A percentile compares a stretch with the other conserved stretches of the same genome.
phyloP scores from a whole-genome alignment of 2,329 filamentous ascomycete species.

The Amesomyces nigricolor region DNA sequence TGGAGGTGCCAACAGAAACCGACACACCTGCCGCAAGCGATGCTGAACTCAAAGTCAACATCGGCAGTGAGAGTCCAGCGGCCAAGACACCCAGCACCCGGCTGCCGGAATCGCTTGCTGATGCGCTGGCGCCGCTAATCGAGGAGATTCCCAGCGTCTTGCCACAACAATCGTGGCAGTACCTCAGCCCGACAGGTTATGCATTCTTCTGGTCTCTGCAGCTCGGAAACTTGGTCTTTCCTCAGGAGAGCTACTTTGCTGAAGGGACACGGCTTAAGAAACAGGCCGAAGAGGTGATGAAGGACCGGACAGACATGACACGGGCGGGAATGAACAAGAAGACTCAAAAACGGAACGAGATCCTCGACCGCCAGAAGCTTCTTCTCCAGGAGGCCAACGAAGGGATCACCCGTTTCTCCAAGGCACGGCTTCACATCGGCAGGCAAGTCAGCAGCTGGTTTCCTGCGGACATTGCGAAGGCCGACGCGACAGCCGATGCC shows the following conservation, averaged over 20 bases:
- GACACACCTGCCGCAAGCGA: slow-evolving; percentile 31
- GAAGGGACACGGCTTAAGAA: slow-evolving; percentile 66
- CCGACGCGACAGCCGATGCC: slow-evolving; percentile 63
- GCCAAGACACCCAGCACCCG: slow-evolving; percentile 30
- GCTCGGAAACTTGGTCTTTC: slow-evolving; percentile 73
- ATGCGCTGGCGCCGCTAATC: slow-evolving; percentile 69
- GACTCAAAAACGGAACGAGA: slow-evolving; percentile 62
- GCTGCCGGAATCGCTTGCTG: slow-evolving; percentile 51
- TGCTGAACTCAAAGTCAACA: slow-evolving; percentile 11
- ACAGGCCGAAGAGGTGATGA: slow-evolving; percentile 60
- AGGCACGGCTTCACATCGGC: slow-evolving; percentile 62
- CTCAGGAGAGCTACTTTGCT: slow-evolving; percentile 69
- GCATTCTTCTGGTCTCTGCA: slow-evolving; percentile 89
- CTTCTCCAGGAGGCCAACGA: slow-evolving; percentile 68
- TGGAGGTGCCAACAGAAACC: slow-evolving; percentile 34
- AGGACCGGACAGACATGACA: slow-evolving; percentile 68
- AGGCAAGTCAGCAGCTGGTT: slow-evolving; percentile 80
- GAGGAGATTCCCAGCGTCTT: slow-evolving; percentile 58
- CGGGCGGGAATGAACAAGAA: slow-evolving; percentile 60
- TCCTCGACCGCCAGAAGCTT: slow-evolving; percentile 62
- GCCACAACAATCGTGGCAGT: slow-evolving; percentile 59
- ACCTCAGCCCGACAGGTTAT: slow-evolving; percentile 75
- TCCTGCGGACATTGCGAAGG: slow-evolving; percentile 54
- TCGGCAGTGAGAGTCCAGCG: background rate
- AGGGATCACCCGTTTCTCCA: slow-evolving; percentile 61